Evolutionary conservation across 306 rosid genomes (phyloP).

Genomic region (Pterocarpus macrocarpus): DNA sequence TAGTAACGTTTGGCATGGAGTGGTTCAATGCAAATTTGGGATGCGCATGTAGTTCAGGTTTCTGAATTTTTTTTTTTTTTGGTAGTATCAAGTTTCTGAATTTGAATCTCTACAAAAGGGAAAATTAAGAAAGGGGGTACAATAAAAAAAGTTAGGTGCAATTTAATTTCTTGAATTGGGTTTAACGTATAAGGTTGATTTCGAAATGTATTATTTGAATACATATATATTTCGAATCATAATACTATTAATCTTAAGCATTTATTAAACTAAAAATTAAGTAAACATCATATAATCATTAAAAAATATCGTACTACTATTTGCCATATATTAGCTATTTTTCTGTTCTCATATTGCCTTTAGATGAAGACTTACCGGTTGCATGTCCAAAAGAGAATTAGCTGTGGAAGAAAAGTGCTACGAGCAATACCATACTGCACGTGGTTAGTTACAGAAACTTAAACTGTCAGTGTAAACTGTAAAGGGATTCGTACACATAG

Average conservation of each 20-base stretch:
- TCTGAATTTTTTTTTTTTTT: not conserved
- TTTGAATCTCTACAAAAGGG: not conserved
- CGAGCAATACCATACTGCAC: not conserved
- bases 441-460: not conserved
- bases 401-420: not conserved
- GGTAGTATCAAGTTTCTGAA: not conserved
- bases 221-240: not conserved
- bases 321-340: too few species aligned
- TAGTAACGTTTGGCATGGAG: not conserved
- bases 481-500: not conserved
- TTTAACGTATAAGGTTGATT: too few species aligned
- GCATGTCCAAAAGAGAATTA: too few species aligned
- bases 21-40: not conserved
- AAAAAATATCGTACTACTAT: too few species aligned
- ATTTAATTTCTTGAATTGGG: not conserved
- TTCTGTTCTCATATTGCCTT: too few species aligned
- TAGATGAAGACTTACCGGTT: too few species aligned
- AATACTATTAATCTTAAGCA: too few species aligned
- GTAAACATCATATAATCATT: too few species aligned
- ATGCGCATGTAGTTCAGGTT: not conserved
- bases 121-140: not conserved
- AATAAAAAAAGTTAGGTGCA: too few species aligned
- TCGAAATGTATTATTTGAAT: not conserved
- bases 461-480: not conserved
- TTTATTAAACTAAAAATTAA: too few species aligned